These are phyloP conservation scores for Ophiostoma sp. DNA, from an alignment of 2,329 filamentous ascomycete genomes.

Conservation along the genomic window DNA sequence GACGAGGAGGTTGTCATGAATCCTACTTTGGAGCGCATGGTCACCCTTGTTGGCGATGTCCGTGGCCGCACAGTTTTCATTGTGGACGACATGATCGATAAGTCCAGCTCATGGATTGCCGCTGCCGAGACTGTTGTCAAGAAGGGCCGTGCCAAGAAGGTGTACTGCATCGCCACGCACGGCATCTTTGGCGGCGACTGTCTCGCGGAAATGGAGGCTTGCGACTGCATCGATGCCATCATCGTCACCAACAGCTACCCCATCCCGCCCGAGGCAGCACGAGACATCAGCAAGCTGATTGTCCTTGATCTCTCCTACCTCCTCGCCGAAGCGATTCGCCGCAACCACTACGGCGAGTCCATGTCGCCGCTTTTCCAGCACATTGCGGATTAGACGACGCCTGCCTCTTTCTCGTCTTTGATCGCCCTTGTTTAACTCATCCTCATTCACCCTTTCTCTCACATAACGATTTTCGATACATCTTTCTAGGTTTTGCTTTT, in stretches of 20 bases:
- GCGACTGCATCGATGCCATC: slow-evolving; percentile 88
- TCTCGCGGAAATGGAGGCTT: slow-evolving; percentile 82
- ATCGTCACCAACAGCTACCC: slow-evolving; percentile 98
- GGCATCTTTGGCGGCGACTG: slow-evolving; percentile 88
- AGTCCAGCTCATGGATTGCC: slow-evolving; percentile 92
- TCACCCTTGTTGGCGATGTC: slow-evolving; percentile 95
- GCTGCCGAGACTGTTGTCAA: slow-evolving; percentile 96
- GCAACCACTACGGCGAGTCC: slow-evolving; percentile 93
- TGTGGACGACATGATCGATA: slow-evolving; percentile 99
- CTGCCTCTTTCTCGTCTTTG: background rate
- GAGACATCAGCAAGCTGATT: slow-evolving; percentile 73
- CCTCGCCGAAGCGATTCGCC: slow-evolving; percentile 83
- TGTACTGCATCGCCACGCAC: slow-evolving; percentile 97
- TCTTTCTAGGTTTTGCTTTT: slow-evolving; percentile 9
- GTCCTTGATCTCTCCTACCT: slow-evolving; percentile 85
- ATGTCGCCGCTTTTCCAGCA: slow-evolving; percentile 66
- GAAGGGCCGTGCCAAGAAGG: slow-evolving; percentile 81
- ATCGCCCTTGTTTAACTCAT: background rate
- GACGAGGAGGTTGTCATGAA: slow-evolving; percentile 65
- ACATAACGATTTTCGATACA: slow-evolving; percentile 11
- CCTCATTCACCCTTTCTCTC: background rate
- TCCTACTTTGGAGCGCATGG: slow-evolving; percentile 81
- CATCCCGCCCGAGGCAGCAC: slow-evolving; percentile 68
- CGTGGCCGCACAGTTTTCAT: slow-evolving; percentile 84
- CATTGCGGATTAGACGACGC: slow-evolving; percentile 46